Conservation (phyloP, 31 red algal genomes). For the Odonthalia washingtoniensis region DNA sequence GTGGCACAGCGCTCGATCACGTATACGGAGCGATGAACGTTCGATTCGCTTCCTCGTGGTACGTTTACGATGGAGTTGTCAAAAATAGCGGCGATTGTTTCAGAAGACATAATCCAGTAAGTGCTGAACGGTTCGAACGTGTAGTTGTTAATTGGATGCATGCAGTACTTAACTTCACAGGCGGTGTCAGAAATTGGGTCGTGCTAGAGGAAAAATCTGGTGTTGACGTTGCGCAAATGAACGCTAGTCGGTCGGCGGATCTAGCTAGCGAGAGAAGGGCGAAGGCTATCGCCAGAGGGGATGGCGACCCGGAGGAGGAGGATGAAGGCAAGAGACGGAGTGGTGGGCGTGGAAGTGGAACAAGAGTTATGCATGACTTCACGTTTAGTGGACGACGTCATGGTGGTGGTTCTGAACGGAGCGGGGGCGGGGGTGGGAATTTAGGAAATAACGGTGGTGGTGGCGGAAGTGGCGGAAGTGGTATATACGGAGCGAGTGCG, state of each 20-base stretch:
- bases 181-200: slow-evolving; percentile 58
- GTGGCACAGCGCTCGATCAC: slow-evolving; percentile 63
- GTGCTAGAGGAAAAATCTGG: slow-evolving; percentile 40
- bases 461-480: not conserved
- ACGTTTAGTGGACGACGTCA: not conserved
- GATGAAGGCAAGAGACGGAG: not conserved
- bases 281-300: slow-evolving; percentile 42
- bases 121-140: slow-evolving; percentile 40
- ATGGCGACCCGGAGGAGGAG: slow-evolving; percentile 50
- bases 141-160: slow-evolving; percentile 60
- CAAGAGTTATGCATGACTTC: not conserved
- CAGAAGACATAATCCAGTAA: slow-evolving; percentile 55
- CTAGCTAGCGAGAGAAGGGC: slow-evolving; percentile 52
- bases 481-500: not conserved
- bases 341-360: not conserved
- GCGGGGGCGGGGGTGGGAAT: not conserved
- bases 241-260: slow-evolving; percentile 50
- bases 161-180: slow-evolving; percentile 63
- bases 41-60: slow-evolving; percentile 59
- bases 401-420: not conserved
- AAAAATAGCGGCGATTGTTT: slow-evolving; percentile 57
- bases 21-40: slow-evolving; percentile 51
- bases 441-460: not conserved
- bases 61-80: slow-evolving; percentile 48
- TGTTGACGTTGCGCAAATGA: slow-evolving; percentile 49